Conservation (phyloP, 2,329 filamentous ascomycete genomes). For the Chalaropsis ovoidea region DNA sequence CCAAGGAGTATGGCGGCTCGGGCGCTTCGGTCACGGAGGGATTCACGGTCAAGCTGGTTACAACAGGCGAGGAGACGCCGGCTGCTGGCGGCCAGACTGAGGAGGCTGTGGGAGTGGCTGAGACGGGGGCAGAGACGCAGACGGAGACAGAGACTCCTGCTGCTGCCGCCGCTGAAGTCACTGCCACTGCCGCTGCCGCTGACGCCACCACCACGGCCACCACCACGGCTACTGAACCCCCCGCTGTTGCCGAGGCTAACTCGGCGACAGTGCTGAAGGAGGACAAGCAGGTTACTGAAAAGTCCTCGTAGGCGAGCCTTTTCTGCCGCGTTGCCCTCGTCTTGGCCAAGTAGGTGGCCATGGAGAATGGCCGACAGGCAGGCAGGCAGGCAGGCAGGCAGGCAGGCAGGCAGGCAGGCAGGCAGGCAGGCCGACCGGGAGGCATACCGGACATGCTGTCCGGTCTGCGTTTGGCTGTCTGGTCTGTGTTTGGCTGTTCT, state of each 20-base stretch:
- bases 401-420: no score
- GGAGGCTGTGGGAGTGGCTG: constrained; percentile 20
- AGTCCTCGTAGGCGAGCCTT: constrained; percentile 25
- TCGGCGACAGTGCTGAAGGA: constrained; percentile 18
- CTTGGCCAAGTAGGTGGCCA: neutral
- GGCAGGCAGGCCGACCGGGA: no score
- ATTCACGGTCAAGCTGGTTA: constrained; percentile 30
- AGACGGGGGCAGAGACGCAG: constrained; percentile 17
- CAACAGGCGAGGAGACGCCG: constrained; percentile 22
- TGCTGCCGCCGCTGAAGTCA: neutral
- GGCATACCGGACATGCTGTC: no score
- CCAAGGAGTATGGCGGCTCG: constrained; percentile 69
- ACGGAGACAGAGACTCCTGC: constrained; percentile 11
- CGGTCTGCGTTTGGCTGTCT: no score
- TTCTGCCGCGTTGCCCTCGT: constrained; percentile 21
- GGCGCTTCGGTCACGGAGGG: constrained; percentile 39
- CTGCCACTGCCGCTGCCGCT: neutral
- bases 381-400: neutral
- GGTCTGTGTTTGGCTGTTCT: neutral
- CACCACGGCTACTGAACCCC: neutral
- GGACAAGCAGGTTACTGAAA: constrained; percentile 26
- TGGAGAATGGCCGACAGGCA: neutral
- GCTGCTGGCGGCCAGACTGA: neutral
- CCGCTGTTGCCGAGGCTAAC: constrained; percentile 21
- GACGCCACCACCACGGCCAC: neutral